Conservation (phyloP, 768 basidiomycete genomes). For the Boletales sp. region DNA sequence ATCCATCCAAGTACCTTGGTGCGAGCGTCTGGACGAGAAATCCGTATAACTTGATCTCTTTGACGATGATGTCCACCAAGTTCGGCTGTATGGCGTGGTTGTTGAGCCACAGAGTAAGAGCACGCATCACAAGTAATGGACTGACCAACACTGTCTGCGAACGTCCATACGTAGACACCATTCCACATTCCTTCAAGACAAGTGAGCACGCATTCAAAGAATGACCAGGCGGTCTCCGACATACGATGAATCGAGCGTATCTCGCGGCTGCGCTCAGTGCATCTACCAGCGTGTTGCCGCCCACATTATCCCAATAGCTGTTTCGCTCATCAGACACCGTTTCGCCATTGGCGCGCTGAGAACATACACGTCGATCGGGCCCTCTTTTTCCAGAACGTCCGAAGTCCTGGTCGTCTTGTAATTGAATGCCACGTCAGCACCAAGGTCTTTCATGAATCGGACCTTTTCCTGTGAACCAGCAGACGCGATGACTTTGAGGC, state of each 20-base stretch:
- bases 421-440: conserved; percentile 66
- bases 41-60: conserved; percentile 34
- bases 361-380: conserved; percentile 47
- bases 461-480: conserved; percentile 71
- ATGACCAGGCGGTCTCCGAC: neutral
- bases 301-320: conserved; percentile 42
- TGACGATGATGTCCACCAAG: conserved; percentile 33
- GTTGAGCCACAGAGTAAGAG: no score
- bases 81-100: conserved; percentile 19
- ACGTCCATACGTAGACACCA: conserved; percentile 5
- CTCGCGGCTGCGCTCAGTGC: conserved; percentile 43
- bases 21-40: conserved; percentile 18
- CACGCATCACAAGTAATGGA: neutral
- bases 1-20: conserved; percentile 35
- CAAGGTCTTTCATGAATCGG: conserved; percentile 49
- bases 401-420: conserved; percentile 55
- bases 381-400: conserved; percentile 51
- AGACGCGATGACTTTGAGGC: conserved; percentile 61
- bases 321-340: neutral
- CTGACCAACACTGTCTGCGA: neutral
- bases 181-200: conserved; percentile 26
- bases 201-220: neutral
- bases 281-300: conserved; percentile 51
- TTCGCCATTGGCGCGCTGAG: neutral
- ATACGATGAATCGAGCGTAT: conserved; percentile 43